Conservation (phyloP, 306 rosid genomes). For the Trifolium repens region DNA sequence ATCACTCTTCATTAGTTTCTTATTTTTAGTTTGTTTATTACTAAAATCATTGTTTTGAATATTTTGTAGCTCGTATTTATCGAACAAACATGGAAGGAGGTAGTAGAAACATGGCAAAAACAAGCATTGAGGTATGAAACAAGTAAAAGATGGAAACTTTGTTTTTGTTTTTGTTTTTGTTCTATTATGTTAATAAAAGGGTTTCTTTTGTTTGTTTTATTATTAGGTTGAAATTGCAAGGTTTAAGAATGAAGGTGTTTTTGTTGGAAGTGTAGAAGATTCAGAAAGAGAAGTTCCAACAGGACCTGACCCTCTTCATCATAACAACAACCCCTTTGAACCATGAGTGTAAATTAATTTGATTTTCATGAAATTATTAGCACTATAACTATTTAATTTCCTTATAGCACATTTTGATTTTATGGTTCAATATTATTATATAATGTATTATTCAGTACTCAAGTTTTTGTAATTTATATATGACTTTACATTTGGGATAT, state of each 20-base stretch:
- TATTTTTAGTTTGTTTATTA: not conserved
- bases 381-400: not conserved
- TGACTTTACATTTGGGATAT: not conserved
- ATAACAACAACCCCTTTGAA: conserved; percentile 52
- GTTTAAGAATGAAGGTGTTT: conserved; percentile 44
- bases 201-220: not conserved
- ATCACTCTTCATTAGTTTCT: conserved; percentile 10
- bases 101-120: conserved; percentile 14
- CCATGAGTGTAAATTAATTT: conserved; percentile 37
- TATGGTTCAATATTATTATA: conserved; percentile 24
- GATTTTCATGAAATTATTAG: not conserved
- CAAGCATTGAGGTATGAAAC: conserved; percentile 36
- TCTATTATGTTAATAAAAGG: conserved; percentile 7
- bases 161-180: not conserved
- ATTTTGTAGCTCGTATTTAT: conserved; percentile 47
- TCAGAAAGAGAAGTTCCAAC: conserved; percentile 72
- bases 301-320: conserved; percentile 85
- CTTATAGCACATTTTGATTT: not conserved
- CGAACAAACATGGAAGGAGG: conserved; percentile 37
- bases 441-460: not conserved
- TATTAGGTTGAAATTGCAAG: conserved; percentile 42
- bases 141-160: not conserved
- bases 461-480: conserved; percentile 18
- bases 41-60: conserved; percentile 16
- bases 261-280: conserved; percentile 44